phyloP scores from a whole-genome alignment of 2,329 filamentous ascomycete genomes.

The Phialemoniopsis sp. region DNA sequence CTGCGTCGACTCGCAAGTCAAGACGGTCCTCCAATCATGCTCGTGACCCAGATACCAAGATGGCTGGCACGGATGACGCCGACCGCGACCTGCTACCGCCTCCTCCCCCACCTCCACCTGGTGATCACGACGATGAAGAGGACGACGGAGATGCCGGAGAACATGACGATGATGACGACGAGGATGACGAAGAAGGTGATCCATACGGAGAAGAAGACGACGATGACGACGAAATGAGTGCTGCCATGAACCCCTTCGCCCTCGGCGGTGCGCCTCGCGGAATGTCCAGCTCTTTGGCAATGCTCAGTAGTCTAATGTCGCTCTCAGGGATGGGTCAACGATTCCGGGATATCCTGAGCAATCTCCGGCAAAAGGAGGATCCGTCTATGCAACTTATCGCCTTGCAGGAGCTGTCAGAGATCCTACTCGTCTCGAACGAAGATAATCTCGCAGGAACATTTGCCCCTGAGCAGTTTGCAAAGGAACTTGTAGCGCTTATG shows the following conservation, averaged over 20 bases:
- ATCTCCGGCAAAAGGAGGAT: conserved; percentile 79
- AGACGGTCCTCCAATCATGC: conserved; percentile 36
- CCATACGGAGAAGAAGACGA: conserved; percentile 60
- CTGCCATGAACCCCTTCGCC: conserved; percentile 48
- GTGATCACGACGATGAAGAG: conserved; percentile 30
- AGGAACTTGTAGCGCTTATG: conserved; percentile 90
- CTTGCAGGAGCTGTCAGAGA: conserved; percentile 87
- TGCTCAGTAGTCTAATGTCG: conserved; percentile 89
- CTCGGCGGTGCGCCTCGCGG: conserved; percentile 65
- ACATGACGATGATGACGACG: conserved; percentile 37
- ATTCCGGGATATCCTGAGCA: conserved; percentile 71
- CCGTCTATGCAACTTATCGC: conserved; percentile 86
- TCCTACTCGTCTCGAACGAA: conserved; percentile 91
- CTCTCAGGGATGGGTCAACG: conserved; percentile 81
- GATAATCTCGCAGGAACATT: conserved; percentile 95
- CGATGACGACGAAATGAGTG: conserved; percentile 30
- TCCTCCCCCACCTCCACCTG: conserved; percentile 33
- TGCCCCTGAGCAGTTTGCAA: conserved; percentile 89
- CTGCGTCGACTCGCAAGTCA: too few species aligned
- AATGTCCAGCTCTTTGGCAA: conserved; percentile 74
- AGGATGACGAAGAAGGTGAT: conserved; percentile 48
- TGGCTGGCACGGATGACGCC: conserved; percentile 64
- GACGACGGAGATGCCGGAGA: conserved; percentile 31
- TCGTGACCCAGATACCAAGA: conserved; percentile 61
- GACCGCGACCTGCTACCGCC: conserved; percentile 37